Base-by-base conservation (phyloP, 306 rosid genomes). In the Fragaria iinumae region DNA sequence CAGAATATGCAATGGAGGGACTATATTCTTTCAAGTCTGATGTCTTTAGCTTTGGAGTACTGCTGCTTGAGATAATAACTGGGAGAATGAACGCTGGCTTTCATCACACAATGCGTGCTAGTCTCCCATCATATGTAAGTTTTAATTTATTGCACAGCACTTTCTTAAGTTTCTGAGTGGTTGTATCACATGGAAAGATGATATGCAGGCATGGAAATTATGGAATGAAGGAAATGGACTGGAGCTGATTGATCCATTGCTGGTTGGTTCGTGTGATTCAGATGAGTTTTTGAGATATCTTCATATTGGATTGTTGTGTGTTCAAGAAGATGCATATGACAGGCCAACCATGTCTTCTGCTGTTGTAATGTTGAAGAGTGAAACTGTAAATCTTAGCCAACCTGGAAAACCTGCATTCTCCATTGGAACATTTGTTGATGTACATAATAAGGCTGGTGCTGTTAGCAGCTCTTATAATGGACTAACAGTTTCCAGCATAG, bases 21-120 rank as follows among this genome's bases (percentile, higher is more conserved):
- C 63, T 44, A 11, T 79, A 77, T 56, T 89, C 88, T 0, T 10
- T 34, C 2, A 87, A 89, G 55, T 89, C 83, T 0, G 88, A 89
- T 76, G 85, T 85, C 1, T 89, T 84, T n/a, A 76, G 87, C 34
- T 89, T 85, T n/a, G 87, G 91, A 17, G 79, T 87, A 23, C 44
- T 89, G 0, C 2, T 87, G 12, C 73, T 89, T 16, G 90, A 87
- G 81, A 89, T 87, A 12, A 21, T 85, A n/a, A 82, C 68, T 32
- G 88, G 88, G 47, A 79, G 50, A 73, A 73, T 34, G 50, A 79
- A 73, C 36, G 60, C 68, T 1, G 82, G 78, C 3, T 79, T 79
- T 53, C 38, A 66, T 50, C 77, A 0, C 12, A 12, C 44, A 0
- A 41, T 2, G 4, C 73, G 50, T 44, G 39, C 60, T 11, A 64